Evolutionary conservation across 2,329 filamentous ascomycete genomes (phyloP).

Genomic region (Sclerotinia nivalis): DNA sequence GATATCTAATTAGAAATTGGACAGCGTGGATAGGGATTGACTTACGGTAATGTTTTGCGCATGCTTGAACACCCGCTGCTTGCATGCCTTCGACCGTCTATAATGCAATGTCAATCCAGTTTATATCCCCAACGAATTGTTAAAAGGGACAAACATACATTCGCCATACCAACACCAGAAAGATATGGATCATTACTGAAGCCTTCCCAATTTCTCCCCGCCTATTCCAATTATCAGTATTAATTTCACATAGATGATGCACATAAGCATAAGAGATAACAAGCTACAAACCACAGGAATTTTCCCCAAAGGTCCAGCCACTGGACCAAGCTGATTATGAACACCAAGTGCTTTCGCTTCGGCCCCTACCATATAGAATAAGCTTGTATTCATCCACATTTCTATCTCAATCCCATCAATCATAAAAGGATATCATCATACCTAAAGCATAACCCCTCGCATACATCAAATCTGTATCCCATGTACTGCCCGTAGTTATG

Average conservation of each 20-base stretch:
- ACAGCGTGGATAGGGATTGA: constrained; percentile 33
- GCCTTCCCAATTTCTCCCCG: constrained; percentile 81
- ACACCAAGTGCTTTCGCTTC: constrained; percentile 72
- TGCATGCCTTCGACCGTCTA: constrained; percentile 62
- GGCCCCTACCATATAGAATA: constrained; percentile 49
- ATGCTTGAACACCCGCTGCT: constrained; percentile 52
- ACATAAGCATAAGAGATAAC: not conserved
- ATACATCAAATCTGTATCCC: constrained; percentile 74
- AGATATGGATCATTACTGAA: constrained; percentile 79
- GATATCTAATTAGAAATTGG: constrained; percentile 28
- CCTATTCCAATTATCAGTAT: constrained; percentile 51
- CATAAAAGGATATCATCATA: constrained; percentile 24
- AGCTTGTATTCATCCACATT: not conserved
- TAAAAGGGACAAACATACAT: constrained; percentile 36
- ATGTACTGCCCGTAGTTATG: constrained; percentile 76
- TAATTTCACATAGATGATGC: not conserved
- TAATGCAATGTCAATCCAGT: not conserved
- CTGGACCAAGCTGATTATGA: constrained; percentile 73
- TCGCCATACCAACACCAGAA: constrained; percentile 61
- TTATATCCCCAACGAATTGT: not conserved
- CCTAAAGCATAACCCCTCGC: constrained; percentile 70
- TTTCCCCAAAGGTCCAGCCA: constrained; percentile 73
- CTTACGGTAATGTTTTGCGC: constrained; percentile 57
- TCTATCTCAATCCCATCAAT: not conserved
- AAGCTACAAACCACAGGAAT: constrained; percentile 49